Percentiles rank a stretch among this genome's conserved stretches.
phyloP scores from a whole-genome alignment of 2,329 filamentous ascomycete genomes.

The Aspergillus eucalypticola region DNA sequence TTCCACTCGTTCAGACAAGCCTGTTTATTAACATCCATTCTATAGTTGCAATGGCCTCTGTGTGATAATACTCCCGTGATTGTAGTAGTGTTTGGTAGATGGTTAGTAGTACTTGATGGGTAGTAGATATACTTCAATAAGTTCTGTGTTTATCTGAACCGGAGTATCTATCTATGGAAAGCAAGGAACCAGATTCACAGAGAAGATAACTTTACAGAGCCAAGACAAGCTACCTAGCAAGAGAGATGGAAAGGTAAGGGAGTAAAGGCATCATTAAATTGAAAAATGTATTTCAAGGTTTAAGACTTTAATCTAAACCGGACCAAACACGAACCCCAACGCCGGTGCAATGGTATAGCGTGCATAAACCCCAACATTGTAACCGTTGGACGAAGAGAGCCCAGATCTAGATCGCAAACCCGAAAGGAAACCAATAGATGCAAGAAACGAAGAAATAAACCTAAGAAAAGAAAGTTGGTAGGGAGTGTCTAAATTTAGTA shows the following conservation, averaged over 20 bases:
- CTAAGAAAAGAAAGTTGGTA: neutral
- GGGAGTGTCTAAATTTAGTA: neutral
- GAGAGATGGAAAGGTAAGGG: too few relatives aligned
- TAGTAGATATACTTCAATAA: too few relatives aligned
- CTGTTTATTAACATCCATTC: too few relatives aligned
- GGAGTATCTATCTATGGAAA: too few relatives aligned
- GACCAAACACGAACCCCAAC: slow-evolving; percentile 14
- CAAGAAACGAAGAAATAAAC: neutral
- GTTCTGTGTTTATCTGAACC: too few relatives aligned
- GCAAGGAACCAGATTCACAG: neutral
- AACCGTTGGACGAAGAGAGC: slow-evolving; percentile 2
- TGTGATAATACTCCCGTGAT: too few relatives aligned
- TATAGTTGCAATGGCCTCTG: neutral
- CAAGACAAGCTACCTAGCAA: neutral
- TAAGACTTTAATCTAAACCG: neutral
- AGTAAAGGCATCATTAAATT: neutral
- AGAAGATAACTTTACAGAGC: neutral
- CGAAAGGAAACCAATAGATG: neutral
- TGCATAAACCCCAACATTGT: neutral
- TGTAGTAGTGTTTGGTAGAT: too few relatives aligned
- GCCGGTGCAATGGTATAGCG: slow-evolving; percentile 20
- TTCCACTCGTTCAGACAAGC: too few relatives aligned
- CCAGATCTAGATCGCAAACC: slow-evolving; percentile 1
- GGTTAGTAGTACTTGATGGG: too few relatives aligned
- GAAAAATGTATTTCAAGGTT: neutral